Evolutionary conservation across 1,284 basidiomycete species (phyloP), one percentile per base, ranked within the genome.

Genomic region (Heterobasidion annosum): DNA sequence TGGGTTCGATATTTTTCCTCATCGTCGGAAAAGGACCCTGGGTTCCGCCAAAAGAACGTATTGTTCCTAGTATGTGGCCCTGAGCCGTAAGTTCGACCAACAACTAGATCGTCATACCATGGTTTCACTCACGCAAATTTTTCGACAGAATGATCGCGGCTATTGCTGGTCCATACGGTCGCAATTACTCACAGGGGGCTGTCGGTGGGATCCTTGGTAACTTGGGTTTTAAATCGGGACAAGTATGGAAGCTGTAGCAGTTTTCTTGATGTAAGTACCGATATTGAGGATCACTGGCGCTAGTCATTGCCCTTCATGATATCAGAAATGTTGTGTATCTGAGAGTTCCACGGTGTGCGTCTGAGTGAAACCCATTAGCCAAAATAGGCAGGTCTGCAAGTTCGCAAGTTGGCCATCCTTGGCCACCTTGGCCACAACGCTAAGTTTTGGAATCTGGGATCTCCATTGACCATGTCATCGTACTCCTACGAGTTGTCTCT

Each of bases 1-100:
- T 40, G 58, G 48, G 50, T 45, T 50, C 33, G 58, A 55, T 13
- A 16, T 40, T 10, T 12, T 16, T 35, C 50, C 9, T 40, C 37
- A 40, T 48, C 49, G 19, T 37, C 12, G 10, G 13, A 6, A 7
- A 49, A 35, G 8, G 50, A 48, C 8, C 15, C 15, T 61, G 37
- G 59, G 61, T 16, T 55, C 58, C 51, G 54, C 51, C 42, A 54
- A 55, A 50, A 53, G 61, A 80, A 73, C 56, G 72, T 77, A 4
- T 68, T 90, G 53, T 82, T 90, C 62, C 67, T 89, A 7, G 77
- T 92, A 1, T 92, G 88, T 67, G 89, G 89, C 34, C 90, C 90
- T 19, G 85, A 91, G 56, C 74, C 76, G 88, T 89, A 67, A 67
- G 86, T 73, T n/a, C 53, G 25, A 25, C 25, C 25, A 25, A 25